A percentile compares a stretch with the other conserved stretches of the same genome.
Evolutionary conservation across 768 basidiomycete genomes (phyloP).

Genomic region (Tremella fuciformis): DNA sequence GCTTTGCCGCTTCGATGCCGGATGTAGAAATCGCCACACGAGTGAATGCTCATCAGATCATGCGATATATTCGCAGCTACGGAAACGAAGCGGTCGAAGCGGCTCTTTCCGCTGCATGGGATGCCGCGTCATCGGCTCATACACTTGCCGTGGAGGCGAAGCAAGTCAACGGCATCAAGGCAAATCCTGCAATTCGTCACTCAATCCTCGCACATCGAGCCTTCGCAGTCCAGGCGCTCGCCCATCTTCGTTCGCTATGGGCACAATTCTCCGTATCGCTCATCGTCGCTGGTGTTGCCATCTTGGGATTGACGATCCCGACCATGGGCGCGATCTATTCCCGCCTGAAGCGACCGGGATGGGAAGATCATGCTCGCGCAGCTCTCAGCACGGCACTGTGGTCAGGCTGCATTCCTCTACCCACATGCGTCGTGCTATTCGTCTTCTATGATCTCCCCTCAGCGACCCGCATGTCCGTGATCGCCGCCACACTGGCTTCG

Average conservation of each 20-base stretch:
- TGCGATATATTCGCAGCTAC: constrained; percentile 72
- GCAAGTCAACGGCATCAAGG: constrained; percentile 1
- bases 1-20: constrained; percentile 57
- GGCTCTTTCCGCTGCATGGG: constrained; percentile 33
- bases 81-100: constrained; percentile 64
- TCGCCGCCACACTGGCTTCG: constrained; percentile 17
- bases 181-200: constrained; percentile 1
- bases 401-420: constrained; percentile 57
- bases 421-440: constrained; percentile 55
- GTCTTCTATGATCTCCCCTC: constrained; percentile 40
- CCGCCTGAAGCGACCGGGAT: constrained; percentile 50
- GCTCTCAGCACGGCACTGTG: constrained; percentile 60
- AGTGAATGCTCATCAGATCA: constrained; percentile 72
- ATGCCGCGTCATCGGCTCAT: too few relatives aligned
- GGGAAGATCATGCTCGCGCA: constrained; percentile 52
- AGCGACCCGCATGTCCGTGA: constrained; percentile 21
- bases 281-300: constrained; percentile 68
- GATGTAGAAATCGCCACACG: constrained; percentile 62
- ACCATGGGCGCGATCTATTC: constrained; percentile 62
- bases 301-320: constrained; percentile 61
- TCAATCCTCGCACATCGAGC: constrained; percentile 49
- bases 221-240: constrained; percentile 64
- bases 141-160: constrained; percentile 10
- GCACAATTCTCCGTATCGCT: constrained; percentile 82
- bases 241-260: constrained; percentile 80